Base-by-base conservation (phyloP, 2,329 filamentous ascomycete species). In the Ascochyta viciae-villosae region DNA sequence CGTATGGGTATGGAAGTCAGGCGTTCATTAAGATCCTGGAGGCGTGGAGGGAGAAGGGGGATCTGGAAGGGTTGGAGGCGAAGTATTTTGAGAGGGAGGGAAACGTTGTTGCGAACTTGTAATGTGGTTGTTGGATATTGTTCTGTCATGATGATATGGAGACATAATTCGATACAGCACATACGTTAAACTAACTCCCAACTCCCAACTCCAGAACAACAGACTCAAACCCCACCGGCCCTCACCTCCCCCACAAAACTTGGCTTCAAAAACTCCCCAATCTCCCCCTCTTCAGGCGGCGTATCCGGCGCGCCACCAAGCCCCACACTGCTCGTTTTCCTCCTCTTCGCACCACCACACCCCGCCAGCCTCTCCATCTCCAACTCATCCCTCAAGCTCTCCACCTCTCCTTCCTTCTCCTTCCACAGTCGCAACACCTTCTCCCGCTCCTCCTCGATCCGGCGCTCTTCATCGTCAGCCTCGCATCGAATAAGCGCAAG, bases 21-120 rank as follows among this genome's bases (percentile, higher is more conserved):
- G 70, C 69, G 8, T 77, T 74, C 44, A 55, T 69, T 6, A 68
- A 69, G 47, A 57, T 72, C 6, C n/a, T 78, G 7, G 66, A 65
- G 29, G 64, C 64, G 3, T 78, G 74, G 75, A 63, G 70, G 33
- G 55, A 55, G 19, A 56, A 66, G 26, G 72, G 64, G 6, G 57
- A 62, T 12, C 35, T 77, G 43, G 64, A 62, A 10, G 76, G 75
- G 54, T 46, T 77, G 44, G 67, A 75, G 15, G 37, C 63, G 12
- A 50, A 41, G 37, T 60, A 50, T 22, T 54, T 57, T 13, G 27
- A 27, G 9, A 40, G 47, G 22, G 38, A 52, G 10, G 43, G 26
- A 13, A 27, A 23, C 2, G 6, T 27, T 23, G 12, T 7, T 19
- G 24, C 40, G 16, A 29, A 51, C 26, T 39, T 51, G 33, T 51